Conservation (phyloP, 768 basidiomycete genomes). For the Psilocybe azurescens region DNA sequence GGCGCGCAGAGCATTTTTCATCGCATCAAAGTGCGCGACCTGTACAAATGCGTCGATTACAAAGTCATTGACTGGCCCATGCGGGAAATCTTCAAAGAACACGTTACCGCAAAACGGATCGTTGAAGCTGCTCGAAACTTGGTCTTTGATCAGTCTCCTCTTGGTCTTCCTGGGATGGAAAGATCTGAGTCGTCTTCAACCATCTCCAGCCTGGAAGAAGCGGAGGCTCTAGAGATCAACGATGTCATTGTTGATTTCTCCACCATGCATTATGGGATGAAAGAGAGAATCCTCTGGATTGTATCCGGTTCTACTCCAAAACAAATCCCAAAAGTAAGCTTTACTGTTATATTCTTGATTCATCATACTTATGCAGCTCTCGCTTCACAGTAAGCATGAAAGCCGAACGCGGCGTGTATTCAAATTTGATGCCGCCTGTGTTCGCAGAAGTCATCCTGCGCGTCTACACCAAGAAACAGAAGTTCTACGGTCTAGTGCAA, state of each 20-base stretch:
- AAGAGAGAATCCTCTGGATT: constrained; percentile 70
- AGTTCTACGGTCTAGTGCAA: constrained; percentile 67
- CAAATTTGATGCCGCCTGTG: constrained; percentile 62
- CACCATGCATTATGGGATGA: constrained; percentile 80
- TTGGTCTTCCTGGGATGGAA: constrained; percentile 5
- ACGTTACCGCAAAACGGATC: constrained; percentile 49
- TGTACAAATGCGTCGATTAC: constrained; percentile 75
- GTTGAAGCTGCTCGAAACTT: constrained; percentile 39
- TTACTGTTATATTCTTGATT: not conserved
- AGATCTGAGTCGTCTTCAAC: not conserved
- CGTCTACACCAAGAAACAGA: constrained; percentile 69
- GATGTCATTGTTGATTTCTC: constrained; percentile 71
- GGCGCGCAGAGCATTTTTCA: constrained; percentile 63
- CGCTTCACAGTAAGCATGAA: constrained; percentile 41
- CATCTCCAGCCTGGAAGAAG: constrained; percentile 13
- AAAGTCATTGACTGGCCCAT: constrained; percentile 52
- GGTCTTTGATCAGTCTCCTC: constrained; percentile 12
- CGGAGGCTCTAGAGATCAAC: constrained; percentile 36
- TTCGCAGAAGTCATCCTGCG: constrained; percentile 76
- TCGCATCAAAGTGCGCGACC: constrained; percentile 63
- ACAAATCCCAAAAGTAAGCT: constrained; percentile 57
- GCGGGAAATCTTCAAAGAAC: constrained; percentile 36
- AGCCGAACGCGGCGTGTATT: constrained; percentile 63
- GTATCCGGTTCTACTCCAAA: constrained; percentile 79
- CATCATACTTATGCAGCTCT: not conserved